Conservation (phyloP, 257 asterid genomes). For the Solanum lycopersicoides region DNA sequence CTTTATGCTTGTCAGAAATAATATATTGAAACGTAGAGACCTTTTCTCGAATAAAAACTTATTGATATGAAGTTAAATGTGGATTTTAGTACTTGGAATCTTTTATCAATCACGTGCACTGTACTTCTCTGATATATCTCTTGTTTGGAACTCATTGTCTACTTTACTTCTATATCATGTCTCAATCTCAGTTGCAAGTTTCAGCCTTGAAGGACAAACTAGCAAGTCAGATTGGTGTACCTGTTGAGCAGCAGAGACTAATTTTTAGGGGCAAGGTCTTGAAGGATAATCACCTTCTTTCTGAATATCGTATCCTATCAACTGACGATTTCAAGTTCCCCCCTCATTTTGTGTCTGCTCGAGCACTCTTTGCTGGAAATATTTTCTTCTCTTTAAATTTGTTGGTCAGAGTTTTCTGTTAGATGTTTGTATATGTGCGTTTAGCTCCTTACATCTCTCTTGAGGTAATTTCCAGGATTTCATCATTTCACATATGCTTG, state of each 20-base stretch:
- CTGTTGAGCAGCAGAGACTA: conserved; percentile 79
- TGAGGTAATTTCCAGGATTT: background rate
- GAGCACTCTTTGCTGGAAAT: background rate
- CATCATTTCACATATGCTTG: background rate
- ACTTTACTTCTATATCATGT: background rate
- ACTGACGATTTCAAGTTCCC: background rate
- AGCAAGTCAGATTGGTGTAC: conserved; percentile 57
- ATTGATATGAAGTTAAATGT: background rate
- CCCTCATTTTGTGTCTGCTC: background rate
- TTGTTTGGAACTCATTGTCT: background rate
- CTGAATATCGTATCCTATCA: conserved; percentile 65
- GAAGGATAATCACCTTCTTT: conserved; percentile 65
- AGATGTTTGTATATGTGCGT: background rate
- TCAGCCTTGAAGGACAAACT: conserved; percentile 74
- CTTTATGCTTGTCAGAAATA: background rate
- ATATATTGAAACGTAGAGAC: background rate
- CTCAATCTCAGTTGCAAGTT: conserved; percentile 41
- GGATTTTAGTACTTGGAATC: background rate
- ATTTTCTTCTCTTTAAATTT: background rate
- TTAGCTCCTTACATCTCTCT: background rate
- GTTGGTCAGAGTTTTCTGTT: background rate
- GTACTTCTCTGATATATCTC: background rate
- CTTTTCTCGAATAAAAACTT: background rate
- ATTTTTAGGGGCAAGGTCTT: conserved; percentile 85
- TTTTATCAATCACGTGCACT: background rate